These are phyloP conservation scores for Serendipita indica DNA, from an alignment of 768 basidiomycete genomes.

Conservation along the genomic window DNA sequence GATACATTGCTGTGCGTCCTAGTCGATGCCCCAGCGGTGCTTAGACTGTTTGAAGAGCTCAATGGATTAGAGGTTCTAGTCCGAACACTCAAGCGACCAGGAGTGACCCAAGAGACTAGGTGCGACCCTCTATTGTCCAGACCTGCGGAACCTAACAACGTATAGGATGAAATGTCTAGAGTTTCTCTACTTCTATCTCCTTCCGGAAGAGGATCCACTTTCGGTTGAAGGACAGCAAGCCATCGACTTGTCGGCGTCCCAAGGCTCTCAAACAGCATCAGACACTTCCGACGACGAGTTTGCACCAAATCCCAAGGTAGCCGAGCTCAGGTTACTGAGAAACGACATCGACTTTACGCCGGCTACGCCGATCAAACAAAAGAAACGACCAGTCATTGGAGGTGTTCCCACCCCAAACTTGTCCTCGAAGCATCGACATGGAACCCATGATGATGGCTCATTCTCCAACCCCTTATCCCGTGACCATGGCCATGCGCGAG, in stretches of 20 bases:
- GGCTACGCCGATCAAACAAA: conserved; percentile 50
- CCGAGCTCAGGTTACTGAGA: conserved; percentile 43
- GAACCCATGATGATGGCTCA: too few relatives aligned
- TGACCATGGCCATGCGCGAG: conserved; percentile 12
- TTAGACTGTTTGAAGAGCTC: conserved; percentile 64
- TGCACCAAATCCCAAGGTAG: conserved; percentile 17
- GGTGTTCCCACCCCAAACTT: conserved; percentile 20
- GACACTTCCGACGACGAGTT: conserved; percentile 20
- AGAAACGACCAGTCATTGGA: conserved; percentile 25
- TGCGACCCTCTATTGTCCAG: conserved; percentile 24
- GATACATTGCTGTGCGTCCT: conserved; percentile 78
- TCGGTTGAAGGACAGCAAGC: conserved; percentile 8
- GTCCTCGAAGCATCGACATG: conserved; percentile 13
- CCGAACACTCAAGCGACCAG: conserved; percentile 73
- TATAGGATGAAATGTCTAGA: conserved; percentile 89
- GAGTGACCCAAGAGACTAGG: conserved; percentile 79
- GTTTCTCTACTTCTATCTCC: conserved; percentile 85
- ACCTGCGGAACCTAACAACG: not conserved
- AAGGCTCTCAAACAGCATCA: conserved; percentile 13
- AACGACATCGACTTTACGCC: conserved; percentile 64
- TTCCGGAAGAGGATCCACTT: conserved; percentile 48
- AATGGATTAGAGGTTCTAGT: conserved; percentile 71
- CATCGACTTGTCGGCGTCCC: conserved; percentile 9
- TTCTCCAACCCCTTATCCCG: too few relatives aligned
- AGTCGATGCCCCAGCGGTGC: conserved; percentile 65